Evolutionary conservation across 495 filamentous ascomycete species (phyloP), one percentile per base, ranked within the genome.

Genomic region (Hypoxylon lenormandii): DNA sequence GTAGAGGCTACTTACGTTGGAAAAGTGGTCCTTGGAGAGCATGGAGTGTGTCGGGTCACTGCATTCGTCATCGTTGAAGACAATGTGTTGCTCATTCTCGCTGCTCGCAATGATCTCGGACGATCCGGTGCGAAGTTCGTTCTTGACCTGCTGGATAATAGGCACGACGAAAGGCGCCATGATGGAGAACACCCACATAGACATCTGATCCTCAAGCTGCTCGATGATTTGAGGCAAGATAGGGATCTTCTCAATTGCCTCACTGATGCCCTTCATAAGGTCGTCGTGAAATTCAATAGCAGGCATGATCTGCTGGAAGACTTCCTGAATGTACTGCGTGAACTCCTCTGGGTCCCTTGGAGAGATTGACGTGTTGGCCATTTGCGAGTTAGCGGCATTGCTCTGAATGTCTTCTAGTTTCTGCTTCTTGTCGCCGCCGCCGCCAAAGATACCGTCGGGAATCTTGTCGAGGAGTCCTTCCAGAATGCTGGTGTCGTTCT

Each of bases 11-110:
- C 80, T 76, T 75, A 81, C 79, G 71, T 93, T 92, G 46, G 89
- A 89, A 76, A 96, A 97, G 74, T 97, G 93, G 70, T 96, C 93
- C 81, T 97, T 97, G 43, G 91, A 91, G 16, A 97, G 85, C 93
- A 97, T 97, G n/a, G 90, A 93, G 76, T 97, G 93, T 8, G 93
- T 97, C 6, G 93, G 93, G 73, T 97, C 89, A 18, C 86, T 85
- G 50, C 77, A 90, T 37, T 80, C 45, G 65, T 94, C 88, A 67
- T 97, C 88, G n/a, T 89, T 72, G 78, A 96, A 97, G 23, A 97
- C 92, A 54, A 92, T 85, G 66, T 89, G 87, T 76, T 97, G 93
- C 76, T 93, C 87, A 40, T 90, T 85, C 73, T 88, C 84, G 74
- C 89, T 91, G 76, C 85, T 90, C 63, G 90, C 84, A 60, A 97